Base-by-base conservation (phyloP, 2,329 filamentous ascomycete genomes). In the Boeremia exigua region DNA sequence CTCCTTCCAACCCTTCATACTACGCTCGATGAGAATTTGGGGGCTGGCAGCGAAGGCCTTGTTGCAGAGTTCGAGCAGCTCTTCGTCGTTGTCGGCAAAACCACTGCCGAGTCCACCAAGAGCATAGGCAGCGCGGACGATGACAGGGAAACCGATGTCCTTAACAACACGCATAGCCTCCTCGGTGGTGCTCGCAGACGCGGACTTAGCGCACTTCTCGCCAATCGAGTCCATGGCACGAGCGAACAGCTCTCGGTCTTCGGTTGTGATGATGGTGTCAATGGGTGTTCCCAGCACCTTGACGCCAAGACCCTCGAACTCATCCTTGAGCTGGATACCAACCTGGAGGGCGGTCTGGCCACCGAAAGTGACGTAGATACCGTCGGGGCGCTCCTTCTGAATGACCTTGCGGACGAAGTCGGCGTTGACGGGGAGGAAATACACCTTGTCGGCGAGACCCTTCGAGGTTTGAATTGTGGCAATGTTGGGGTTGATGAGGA, bases 1-100 rank as follows among this genome's bases (percentile, higher is more conserved):
- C 78, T 99, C 95, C 78, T 99, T 99, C 95, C 95, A 99, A 56
- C 95, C 95, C 81, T 98, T 98, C 94, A 99, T 98, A 80, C 92
- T 96, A 76, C 91, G 88, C 81, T 99, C 95, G 68, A 99, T 96
- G 51, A 99, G 85, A 7, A 99, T 91, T 75, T 99, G 95, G 8
- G 95, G 95, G 73, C 92, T 96, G 65, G 91, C 93, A 27, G 95
- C 93, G 65, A 99, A 92, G 6, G 95, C 94, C 79, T 96, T 96
- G 76, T 91, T 88, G 83, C 95, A 98, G 40, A 98, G 88, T 2
- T 94, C 91, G 30, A 90, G 80, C 38, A 98, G 82, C 76, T 99
- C 87, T 2, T 85, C 77, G 66, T 96, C 88, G 75, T 98, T 88
- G 68, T 97, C 88, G 54, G 95, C 95, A 70, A 99, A 99, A 40